A percentile compares a stretch with the other conserved stretches of the same genome.
Conservation (phyloP, 2,329 filamentous ascomycete species). For the Alternaria rosae region DNA sequence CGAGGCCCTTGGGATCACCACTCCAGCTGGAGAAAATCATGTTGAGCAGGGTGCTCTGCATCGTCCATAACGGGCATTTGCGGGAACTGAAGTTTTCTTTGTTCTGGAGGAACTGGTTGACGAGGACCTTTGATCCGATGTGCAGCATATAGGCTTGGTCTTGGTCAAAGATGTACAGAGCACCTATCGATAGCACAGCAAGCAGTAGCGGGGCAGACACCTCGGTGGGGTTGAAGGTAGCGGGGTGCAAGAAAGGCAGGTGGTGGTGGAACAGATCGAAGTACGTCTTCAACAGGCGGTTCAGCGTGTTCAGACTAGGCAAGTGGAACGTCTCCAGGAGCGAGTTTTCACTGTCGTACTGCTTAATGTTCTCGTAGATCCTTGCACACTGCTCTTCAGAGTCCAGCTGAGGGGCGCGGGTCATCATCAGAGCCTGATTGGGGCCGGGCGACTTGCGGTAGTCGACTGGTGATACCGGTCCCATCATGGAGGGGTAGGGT, state of each 20-base stretch:
- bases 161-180: constrained; percentile 95
- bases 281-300: constrained; percentile 93
- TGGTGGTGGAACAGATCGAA: constrained; percentile 98
- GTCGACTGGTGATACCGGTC: constrained; percentile 72
- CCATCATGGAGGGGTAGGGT: constrained; percentile 72
- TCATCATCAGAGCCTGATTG: constrained; percentile 68
- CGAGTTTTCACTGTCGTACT: constrained; percentile 79
- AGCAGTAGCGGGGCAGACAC: constrained; percentile 84
- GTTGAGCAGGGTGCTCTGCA: constrained; percentile 95
- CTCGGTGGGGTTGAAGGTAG: constrained; percentile 83
- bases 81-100: constrained; percentile 99
- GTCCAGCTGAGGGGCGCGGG: constrained; percentile 79
- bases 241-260: constrained; percentile 90
- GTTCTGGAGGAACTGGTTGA: constrained; percentile 96
- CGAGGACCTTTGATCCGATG: constrained; percentile 95
- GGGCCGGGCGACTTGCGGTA: constrained; percentile 74
- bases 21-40: constrained; percentile 99
- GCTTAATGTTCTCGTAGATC: constrained; percentile 86
- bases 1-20: constrained; percentile 93
- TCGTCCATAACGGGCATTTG: constrained; percentile 96
- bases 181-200: constrained; percentile 92
- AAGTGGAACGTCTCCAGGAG: constrained; percentile 90
- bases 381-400: constrained; percentile 84
- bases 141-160: constrained; percentile 97
- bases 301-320: constrained; percentile 79